A percentile compares a stretch with the other conserved stretches of the same genome.
These are phyloP conservation scores for Exutisphaerella laricina DNA, from an alignment of 2,329 filamentous ascomycete genomes.

Conservation along the genomic window DNA sequence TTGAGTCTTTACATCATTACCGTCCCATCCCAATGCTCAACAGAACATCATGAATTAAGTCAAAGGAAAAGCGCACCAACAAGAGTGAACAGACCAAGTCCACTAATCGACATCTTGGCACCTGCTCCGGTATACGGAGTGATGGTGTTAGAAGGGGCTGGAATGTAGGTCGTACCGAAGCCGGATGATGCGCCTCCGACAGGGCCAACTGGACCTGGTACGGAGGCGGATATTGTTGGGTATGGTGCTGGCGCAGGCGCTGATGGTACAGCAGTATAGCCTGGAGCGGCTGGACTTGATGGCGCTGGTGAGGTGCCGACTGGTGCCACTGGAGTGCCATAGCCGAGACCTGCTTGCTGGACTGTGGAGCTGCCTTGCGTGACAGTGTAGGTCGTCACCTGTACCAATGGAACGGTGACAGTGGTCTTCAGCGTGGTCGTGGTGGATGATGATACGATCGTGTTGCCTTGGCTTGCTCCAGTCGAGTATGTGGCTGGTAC, in stretches of 20 bases:
- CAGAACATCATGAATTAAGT: neutral
- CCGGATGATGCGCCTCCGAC: conserved; percentile 7
- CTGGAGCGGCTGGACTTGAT: neutral
- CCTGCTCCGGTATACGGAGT: conserved; percentile 4
- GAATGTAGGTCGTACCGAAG: conserved; percentile 6
- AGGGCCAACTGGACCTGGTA: conserved; percentile 11
- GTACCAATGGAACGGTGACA: conserved; percentile 41
- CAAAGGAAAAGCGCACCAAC: neutral
- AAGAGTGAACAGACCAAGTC: neutral
- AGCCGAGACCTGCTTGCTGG: conserved; percentile 17
- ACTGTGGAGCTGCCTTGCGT: conserved; percentile 13
- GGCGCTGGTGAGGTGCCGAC: conserved; percentile 3
- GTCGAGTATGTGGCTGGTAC: conserved; percentile 36
- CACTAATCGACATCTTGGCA: conserved; percentile 1
- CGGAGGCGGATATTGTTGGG: conserved; percentile 11
- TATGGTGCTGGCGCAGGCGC: conserved; percentile 13
- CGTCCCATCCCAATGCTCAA: neutral
- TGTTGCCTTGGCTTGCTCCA: conserved; percentile 29
- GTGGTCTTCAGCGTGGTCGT: conserved; percentile 35
- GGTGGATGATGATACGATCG: conserved; percentile 30
- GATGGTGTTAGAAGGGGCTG: neutral
- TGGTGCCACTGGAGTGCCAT: conserved; percentile 12
- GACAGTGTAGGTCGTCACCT: conserved; percentile 20
- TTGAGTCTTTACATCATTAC: neutral
- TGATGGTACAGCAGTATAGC: conserved; percentile 1